Evolutionary conservation across 1,284 basidiomycete species (phyloP).

Genomic region (Puccinia polysora): DNA sequence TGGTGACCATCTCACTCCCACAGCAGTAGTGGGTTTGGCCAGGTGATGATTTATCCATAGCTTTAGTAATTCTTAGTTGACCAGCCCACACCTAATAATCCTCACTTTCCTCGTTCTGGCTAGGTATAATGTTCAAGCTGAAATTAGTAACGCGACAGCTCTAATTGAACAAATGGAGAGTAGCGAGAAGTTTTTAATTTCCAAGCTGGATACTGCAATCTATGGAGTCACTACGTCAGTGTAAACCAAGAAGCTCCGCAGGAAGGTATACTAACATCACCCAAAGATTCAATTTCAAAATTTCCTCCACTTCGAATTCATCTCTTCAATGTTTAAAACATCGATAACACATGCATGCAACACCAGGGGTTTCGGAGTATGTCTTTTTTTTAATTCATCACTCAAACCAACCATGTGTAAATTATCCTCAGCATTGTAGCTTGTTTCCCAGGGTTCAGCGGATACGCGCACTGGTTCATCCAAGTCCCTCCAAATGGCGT

Average conservation of each 20-base stretch:
- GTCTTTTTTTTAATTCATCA: conserved; percentile 41
- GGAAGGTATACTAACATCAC: too few relatives aligned
- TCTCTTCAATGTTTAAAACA: background rate
- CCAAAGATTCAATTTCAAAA: background rate
- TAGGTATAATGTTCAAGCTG: conserved; percentile 17
- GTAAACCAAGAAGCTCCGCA: background rate
- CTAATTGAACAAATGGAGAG: conserved; percentile 65
- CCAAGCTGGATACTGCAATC: conserved; percentile 22
- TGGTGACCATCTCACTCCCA: conserved; percentile 66
- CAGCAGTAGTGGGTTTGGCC: conserved; percentile 67
- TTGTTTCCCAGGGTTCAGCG: conserved; percentile 53
- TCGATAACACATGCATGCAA: too few relatives aligned
- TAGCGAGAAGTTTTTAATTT: conserved; percentile 47
- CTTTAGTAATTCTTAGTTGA: conserved; percentile 59
- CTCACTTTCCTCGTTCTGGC: too few relatives aligned
- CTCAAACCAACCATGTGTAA: too few relatives aligned
- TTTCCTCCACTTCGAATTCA: background rate
- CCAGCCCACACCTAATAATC: conserved; percentile 58
- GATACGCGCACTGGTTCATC: conserved; percentile 69
- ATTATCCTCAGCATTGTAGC: conserved; percentile 47
- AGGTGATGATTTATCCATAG: conserved; percentile 62
- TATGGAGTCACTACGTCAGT: conserved; percentile 40
- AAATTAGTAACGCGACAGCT: conserved; percentile 58
- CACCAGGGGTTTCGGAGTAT: conserved; percentile 47
- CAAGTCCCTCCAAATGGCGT: conserved; percentile 65